Percentiles rank a stretch among this genome's conserved stretches.
phyloP scores from a whole-genome alignment of 2,329 filamentous ascomycete species.

The Graphiopsis chlorocephala region DNA sequence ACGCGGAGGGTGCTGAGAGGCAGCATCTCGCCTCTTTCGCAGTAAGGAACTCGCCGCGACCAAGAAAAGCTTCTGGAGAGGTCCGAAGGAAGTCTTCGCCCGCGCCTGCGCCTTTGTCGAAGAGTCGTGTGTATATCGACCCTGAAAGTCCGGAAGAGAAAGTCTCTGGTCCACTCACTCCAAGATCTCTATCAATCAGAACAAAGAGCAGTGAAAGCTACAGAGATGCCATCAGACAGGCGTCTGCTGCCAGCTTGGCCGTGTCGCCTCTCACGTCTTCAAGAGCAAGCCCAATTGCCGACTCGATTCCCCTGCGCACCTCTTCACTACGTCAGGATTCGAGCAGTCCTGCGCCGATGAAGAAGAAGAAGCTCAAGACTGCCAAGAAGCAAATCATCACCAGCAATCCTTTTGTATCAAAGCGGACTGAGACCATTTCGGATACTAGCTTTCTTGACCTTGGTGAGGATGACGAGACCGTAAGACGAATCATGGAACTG shows the following conservation, averaged over 20 bases:
- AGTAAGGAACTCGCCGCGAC: background rate
- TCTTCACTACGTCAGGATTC: constrained; percentile 34
- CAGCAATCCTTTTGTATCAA: constrained; percentile 10
- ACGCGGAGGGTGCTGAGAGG: background rate
- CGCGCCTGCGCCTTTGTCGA: background rate
- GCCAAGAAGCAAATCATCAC: constrained; percentile 20
- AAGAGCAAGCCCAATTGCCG: constrained; percentile 28
- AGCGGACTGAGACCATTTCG: constrained; percentile 28
- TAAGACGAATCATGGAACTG: constrained; percentile 58
- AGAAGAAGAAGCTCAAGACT: constrained; percentile 25
- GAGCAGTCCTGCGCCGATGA: constrained; percentile 27
- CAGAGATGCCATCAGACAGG: constrained; percentile 1
- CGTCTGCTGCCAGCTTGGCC: constrained; percentile 2
- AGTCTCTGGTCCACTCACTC: constrained; percentile 2
- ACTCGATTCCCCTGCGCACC: constrained; percentile 35
- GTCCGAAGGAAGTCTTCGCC: constrained; percentile 2
- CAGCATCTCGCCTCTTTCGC: constrained; percentile 4
- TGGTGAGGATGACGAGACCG: constrained; percentile 49
- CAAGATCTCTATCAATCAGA: constrained; percentile 11
- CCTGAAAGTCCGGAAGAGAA: constrained; percentile 7
- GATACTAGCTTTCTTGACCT: constrained; percentile 36
- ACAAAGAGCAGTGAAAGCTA: constrained; percentile 14
- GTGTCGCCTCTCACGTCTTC: constrained; percentile 16
- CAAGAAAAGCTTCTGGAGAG: background rate
- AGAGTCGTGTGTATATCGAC: constrained; percentile 6